Evolutionary conservation across 345 rosid species (phyloP).

Genomic region (Aurinia saxatilis): DNA sequence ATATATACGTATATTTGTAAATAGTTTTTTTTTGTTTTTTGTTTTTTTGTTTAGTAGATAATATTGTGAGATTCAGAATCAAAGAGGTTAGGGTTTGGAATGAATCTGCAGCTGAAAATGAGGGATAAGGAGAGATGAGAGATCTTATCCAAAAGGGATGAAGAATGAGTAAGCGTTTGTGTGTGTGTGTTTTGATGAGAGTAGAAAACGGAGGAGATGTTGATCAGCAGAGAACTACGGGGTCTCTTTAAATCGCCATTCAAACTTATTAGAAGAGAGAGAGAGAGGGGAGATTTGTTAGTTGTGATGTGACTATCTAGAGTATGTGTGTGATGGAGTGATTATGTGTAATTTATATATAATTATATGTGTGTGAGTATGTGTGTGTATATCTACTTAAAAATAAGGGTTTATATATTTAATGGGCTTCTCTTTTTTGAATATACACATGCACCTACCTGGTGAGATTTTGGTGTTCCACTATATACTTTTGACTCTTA

Average conservation of each 20-base stretch:
- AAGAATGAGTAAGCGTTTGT: constrained; percentile 27
- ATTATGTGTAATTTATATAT: constrained; percentile 29
- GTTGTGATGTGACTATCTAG: constrained; percentile 33
- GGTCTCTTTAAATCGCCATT: constrained; percentile 37
- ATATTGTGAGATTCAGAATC: no score
- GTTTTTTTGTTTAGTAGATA: no score
- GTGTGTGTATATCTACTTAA: neutral
- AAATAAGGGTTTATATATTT: constrained; percentile 8
- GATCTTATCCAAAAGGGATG: constrained; percentile 47
- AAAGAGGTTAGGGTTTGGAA: constrained; percentile 24
- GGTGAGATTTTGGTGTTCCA: constrained; percentile 20
- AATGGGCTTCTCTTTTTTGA: constrained; percentile 12
- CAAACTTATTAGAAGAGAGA: constrained; percentile 19
- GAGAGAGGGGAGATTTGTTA: neutral
- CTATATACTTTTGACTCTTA: constrained; percentile 28
- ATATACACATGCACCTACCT: constrained; percentile 5
- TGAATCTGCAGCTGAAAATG: constrained; percentile 20
- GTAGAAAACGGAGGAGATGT: constrained; percentile 37
- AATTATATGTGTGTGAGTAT: constrained; percentile 32
- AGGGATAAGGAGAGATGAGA: constrained; percentile 15
- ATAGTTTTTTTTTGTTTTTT: no score
- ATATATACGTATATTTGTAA: no score
- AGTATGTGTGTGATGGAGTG: neutral
- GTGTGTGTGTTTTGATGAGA: constrained; percentile 30
- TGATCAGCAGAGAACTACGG: constrained; percentile 42